Evolutionary conservation across 306 rosid genomes (phyloP).

Genomic region (Glycine soja): DNA sequence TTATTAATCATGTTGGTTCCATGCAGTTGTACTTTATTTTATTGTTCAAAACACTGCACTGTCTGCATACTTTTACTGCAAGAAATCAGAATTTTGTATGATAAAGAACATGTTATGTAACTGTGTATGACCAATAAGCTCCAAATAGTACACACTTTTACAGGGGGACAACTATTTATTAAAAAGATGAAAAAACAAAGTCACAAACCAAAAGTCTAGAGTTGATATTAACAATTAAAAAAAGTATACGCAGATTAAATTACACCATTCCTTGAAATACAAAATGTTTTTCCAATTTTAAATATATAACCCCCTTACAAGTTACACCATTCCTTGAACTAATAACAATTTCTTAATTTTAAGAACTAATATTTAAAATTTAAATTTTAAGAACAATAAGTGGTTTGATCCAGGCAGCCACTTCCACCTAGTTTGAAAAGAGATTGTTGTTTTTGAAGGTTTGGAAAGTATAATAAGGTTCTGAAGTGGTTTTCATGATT

Average conservation of each 20-base stretch:
- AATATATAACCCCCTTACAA: no score
- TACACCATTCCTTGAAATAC: no score
- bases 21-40: no score
- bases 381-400: no score
- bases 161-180: neutral
- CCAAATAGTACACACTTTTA: neutral
- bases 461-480: constrained; percentile 21
- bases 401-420: constrained; percentile 1
- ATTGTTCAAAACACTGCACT: no score
- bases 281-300: no score
- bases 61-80: no score
- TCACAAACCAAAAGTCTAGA: neutral
- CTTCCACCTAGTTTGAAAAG: neutral
- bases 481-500: neutral
- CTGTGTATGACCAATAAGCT: neutral
- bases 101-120: neutral
- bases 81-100: neutral
- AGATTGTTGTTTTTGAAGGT: neutral
- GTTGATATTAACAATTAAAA: neutral
- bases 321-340: no score
- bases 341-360: no score
- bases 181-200: neutral
- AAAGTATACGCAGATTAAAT: neutral
- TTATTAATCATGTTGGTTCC: no score
- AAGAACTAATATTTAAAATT: no score